Evolutionary conservation across 805 yeast genomes (phyloP).

Genomic region (Starmerella lactis-condensi): DNA sequence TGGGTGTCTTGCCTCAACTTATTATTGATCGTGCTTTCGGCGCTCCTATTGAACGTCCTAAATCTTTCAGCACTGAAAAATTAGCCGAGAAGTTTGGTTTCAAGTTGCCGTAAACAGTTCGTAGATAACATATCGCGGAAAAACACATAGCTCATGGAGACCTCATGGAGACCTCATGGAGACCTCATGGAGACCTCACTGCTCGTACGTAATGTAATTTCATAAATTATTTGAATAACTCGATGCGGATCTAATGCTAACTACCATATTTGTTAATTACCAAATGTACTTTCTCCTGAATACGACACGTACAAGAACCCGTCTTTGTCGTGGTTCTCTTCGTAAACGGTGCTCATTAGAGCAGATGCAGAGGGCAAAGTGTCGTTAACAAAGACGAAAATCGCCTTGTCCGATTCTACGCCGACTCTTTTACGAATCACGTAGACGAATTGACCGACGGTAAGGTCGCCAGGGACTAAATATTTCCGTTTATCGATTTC

Average conservation of each 20-base stretch:
- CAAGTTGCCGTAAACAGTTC: conserved; percentile 16
- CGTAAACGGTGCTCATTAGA: conserved; percentile 81
- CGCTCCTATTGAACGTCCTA: conserved; percentile 72
- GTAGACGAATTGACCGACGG: conserved; percentile 95
- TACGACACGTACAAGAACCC: conserved; percentile 91
- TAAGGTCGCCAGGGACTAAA: conserved; percentile 84
- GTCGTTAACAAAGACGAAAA: conserved; percentile 90
- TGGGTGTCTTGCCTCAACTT: conserved; percentile 72
- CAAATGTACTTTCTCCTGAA: conserved; percentile 96
- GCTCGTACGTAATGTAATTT: too few relatives aligned
- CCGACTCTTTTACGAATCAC: conserved; percentile 92
- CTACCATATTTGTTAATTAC: conserved; percentile 22
- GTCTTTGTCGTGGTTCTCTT: conserved; percentile 93
- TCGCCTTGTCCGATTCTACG: conserved; percentile 93
- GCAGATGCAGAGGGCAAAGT: conserved; percentile 97
- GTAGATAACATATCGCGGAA: too few relatives aligned
- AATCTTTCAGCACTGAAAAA: conserved; percentile 85
- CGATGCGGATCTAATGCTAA: too few relatives aligned
- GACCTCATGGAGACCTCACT: too few relatives aligned
- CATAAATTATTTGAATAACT: too few relatives aligned
- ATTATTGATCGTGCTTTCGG: conserved; percentile 73
- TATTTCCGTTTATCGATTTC: conserved; percentile 95
- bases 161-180: too few relatives aligned
- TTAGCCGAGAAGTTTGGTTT: conserved; percentile 39
- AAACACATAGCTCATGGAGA: too few relatives aligned